These are phyloP conservation scores for Pulveroboletus sp. DNA, from an alignment of 768 basidiomycete species.

Conservation along the genomic window DNA sequence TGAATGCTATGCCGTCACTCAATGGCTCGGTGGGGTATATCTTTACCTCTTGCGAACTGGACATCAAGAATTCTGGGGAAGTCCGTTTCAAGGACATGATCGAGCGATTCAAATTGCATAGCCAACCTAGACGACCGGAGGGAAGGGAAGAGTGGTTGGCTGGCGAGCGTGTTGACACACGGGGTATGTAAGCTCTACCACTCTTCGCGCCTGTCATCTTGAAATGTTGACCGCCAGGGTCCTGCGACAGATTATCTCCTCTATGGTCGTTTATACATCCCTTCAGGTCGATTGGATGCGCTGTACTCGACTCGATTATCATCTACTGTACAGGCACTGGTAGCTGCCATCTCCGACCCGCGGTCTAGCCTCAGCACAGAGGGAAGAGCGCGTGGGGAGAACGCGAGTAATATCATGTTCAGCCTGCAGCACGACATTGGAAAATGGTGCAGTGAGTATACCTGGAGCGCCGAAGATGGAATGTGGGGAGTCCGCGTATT, in stretches of 20 bases:
- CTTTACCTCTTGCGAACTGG: conserved; percentile 81
- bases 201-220: conserved; percentile 2
- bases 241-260: conserved; percentile 74
- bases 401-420: conserved; percentile 70
- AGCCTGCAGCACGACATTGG: conserved; percentile 90
- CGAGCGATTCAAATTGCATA: conserved; percentile 81
- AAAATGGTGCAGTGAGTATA: conserved; percentile 90
- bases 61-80: conserved; percentile 61
- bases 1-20: conserved; percentile 89
- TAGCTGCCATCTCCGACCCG: conserved; percentile 84
- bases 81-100: conserved; percentile 86
- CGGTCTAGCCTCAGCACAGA: conserved; percentile 44
- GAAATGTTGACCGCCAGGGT: conserved; percentile 20
- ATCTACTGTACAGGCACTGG: conserved; percentile 72
- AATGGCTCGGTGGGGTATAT: conserved; percentile 93
- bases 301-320: conserved; percentile 80
- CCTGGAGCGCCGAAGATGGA: conserved; percentile 88
- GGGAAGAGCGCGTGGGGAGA: conserved; percentile 38
- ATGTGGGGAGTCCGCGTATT: conserved; percentile 89
- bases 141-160: conserved; percentile 76
- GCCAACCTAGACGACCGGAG: conserved; percentile 76
- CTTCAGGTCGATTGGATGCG: conserved; percentile 83
- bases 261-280: conserved; percentile 88
- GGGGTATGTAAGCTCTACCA: conserved; percentile 48
- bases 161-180: conserved; percentile 69